A percentile compares a stretch with the other conserved stretches of the same genome.
Evolutionary conservation across 1,284 basidiomycete genomes (phyloP).

Genomic region (Phenoliferia sp.): DNA sequence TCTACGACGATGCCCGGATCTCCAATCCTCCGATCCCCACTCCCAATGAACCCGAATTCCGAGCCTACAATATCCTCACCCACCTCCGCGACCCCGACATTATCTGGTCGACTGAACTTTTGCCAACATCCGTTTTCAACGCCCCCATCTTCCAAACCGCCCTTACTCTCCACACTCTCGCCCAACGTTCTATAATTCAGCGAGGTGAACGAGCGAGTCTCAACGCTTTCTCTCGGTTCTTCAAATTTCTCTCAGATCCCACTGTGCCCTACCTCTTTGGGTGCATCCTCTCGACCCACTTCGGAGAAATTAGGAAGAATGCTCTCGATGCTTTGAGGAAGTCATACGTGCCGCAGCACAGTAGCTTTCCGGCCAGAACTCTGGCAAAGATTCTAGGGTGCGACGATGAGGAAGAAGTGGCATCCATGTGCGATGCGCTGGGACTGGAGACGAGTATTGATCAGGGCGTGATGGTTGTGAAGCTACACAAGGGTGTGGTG

Average conservation of each 20-base stretch:
- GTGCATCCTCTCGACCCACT: slow-evolving; percentile 51
- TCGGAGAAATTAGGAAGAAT: slow-evolving; percentile 50
- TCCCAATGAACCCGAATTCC: slow-evolving; percentile 88
- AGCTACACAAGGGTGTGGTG: slow-evolving; percentile 27
- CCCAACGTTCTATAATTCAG: slow-evolving; percentile 67
- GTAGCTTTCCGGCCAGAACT: slow-evolving; percentile 38
- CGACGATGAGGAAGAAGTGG: slow-evolving; percentile 44
- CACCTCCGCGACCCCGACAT: slow-evolving; percentile 82
- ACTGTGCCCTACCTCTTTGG: slow-evolving; percentile 49
- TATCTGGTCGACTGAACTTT: slow-evolving; percentile 58
- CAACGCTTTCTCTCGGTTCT: slow-evolving; percentile 56
- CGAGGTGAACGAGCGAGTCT: slow-evolving; percentile 50
- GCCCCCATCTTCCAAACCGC: slow-evolving; percentile 76
- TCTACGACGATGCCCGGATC: slow-evolving; percentile 76
- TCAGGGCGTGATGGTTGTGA: slow-evolving; percentile 14
- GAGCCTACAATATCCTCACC: slow-evolving; percentile 86
- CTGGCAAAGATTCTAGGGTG: slow-evolving; percentile 47
- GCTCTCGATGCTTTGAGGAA: slow-evolving; percentile 49
- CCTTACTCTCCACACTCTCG: slow-evolving; percentile 69
- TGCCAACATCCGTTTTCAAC: slow-evolving; percentile 65
- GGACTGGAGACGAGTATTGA: slow-evolving; percentile 27
- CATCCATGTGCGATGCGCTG: slow-evolving; percentile 42
- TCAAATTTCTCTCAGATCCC: slow-evolving; percentile 45
- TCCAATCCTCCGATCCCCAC: slow-evolving; percentile 46
- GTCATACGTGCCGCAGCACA: slow-evolving; percentile 46